These are phyloP conservation scores for Leccinum imitatum DNA, from an alignment of 768 basidiomycete genomes.

Conservation along the genomic window DNA sequence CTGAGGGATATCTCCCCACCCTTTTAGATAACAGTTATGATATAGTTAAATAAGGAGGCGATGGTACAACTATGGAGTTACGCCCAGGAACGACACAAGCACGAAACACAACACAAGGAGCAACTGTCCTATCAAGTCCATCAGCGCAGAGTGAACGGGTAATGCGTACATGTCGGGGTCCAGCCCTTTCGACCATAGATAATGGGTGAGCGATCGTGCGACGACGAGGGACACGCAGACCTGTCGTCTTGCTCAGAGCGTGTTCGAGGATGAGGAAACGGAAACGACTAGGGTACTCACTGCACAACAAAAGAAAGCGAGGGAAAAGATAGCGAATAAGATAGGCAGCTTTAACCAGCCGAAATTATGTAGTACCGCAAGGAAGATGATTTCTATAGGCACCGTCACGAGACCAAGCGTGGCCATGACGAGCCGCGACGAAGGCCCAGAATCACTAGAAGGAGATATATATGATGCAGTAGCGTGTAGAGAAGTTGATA, in stretches of 20 bases:
- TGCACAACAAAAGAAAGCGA: constrained; percentile 72
- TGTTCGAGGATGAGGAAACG: background rate
- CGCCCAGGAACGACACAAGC: constrained; percentile 51
- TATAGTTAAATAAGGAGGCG: background rate
- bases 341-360: constrained; percentile 79
- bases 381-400: constrained; percentile 79
- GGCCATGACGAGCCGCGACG: constrained; percentile 54
- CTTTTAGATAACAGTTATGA: background rate
- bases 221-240: constrained; percentile 66
- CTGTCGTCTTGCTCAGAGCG: constrained; percentile 40
- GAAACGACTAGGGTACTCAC: constrained; percentile 45
- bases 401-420: constrained; percentile 74
- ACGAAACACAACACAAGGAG: constrained; percentile 77
- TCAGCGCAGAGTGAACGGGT: constrained; percentile 87
- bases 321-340: constrained; percentile 63
- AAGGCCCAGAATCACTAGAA: constrained; percentile 27
- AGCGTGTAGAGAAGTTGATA: constrained; percentile 85
- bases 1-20: background rate
- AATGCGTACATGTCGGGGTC: constrained; percentile 94
- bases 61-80: constrained; percentile 11
- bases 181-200: constrained; percentile 71
- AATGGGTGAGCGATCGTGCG: constrained; percentile 65
- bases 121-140: constrained; percentile 82
- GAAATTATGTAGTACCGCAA: constrained; percentile 58
- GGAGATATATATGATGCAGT: constrained; percentile 12